Evolutionary conservation across 164 flowering plant genomes (phyloP).

Genomic region (Protea cynaroides): DNA sequence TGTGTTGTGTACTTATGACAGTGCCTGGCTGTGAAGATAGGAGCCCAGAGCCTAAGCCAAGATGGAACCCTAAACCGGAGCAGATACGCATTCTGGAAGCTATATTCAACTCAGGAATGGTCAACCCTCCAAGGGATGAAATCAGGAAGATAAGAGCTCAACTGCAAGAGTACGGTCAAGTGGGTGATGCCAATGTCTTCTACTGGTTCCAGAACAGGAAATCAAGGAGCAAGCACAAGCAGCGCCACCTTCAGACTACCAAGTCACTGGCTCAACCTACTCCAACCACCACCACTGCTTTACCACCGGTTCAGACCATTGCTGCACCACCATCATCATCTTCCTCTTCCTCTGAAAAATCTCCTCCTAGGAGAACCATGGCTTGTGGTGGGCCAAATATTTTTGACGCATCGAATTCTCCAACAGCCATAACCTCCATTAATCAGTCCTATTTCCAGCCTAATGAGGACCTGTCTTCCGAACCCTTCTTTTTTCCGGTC

Average conservation of each 20-base stretch:
- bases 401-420: conserved; percentile 36
- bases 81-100: conserved; percentile 92
- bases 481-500: conserved; percentile 46
- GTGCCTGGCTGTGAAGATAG: conserved; percentile 62
- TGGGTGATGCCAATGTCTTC: conserved; percentile 97
- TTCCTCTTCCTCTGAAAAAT: conserved; percentile 57
- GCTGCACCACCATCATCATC: conserved; percentile 45
- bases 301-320: background rate
- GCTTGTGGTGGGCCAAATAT: conserved; percentile 15
- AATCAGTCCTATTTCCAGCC: conserved; percentile 38
- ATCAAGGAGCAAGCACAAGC: conserved; percentile 95
- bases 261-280: background rate
- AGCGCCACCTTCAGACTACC: conserved; percentile 43
- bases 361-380: conserved; percentile 28
- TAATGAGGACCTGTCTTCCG: conserved; percentile 24
- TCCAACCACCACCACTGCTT: background rate
- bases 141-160: conserved; percentile 82
- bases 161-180: conserved; percentile 90
- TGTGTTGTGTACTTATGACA: background rate
- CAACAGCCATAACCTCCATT: conserved; percentile 42
- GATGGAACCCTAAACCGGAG: conserved; percentile 98
- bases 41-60: conserved; percentile 93
- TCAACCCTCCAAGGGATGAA: conserved; percentile 96
- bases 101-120: conserved; percentile 97
- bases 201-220: conserved; percentile 99